These are phyloP conservation scores for Lophium mytilinum DNA, from an alignment of 495 filamentous ascomycete species.

Conservation along the genomic window DNA sequence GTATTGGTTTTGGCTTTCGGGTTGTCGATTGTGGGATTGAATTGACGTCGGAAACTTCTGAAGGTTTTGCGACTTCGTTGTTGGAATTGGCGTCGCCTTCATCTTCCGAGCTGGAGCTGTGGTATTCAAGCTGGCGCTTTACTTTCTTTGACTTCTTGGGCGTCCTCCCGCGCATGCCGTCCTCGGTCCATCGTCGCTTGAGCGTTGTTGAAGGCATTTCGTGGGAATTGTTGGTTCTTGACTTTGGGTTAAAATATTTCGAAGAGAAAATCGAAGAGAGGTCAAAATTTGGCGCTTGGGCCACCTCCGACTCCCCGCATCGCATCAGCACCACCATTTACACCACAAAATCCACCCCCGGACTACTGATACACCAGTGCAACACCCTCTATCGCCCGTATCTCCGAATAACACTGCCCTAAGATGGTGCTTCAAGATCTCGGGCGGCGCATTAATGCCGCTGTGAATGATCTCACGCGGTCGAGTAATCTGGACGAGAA, in stretches of 20 bases:
- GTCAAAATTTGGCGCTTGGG: background rate
- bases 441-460: constrained; percentile 94
- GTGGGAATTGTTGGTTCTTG: background rate
- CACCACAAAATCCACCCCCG: background rate
- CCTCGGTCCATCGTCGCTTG: constrained; percentile 28
- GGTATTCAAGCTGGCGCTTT: constrained; percentile 60
- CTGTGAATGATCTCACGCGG: constrained; percentile 86
- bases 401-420: background rate
- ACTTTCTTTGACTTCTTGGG: constrained; percentile 53
- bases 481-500: constrained; percentile 93
- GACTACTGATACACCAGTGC: background rate
- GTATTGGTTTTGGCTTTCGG: too few species aligned
- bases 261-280: constrained; percentile 1
- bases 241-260: background rate
- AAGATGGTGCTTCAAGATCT: constrained; percentile 97
- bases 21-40: constrained; percentile 11
- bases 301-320: constrained; percentile 11
- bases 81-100: constrained; percentile 28
- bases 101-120: constrained; percentile 58
- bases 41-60: constrained; percentile 27
- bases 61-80: constrained; percentile 1
- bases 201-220: constrained; percentile 24
- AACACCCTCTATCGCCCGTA: too few species aligned
- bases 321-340: background rate
- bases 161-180: constrained; percentile 24